Evolutionary conservation across 2,329 filamentous ascomycete genomes (phyloP).

Genomic region (Chrysoporthe deuterocubensis): DNA sequence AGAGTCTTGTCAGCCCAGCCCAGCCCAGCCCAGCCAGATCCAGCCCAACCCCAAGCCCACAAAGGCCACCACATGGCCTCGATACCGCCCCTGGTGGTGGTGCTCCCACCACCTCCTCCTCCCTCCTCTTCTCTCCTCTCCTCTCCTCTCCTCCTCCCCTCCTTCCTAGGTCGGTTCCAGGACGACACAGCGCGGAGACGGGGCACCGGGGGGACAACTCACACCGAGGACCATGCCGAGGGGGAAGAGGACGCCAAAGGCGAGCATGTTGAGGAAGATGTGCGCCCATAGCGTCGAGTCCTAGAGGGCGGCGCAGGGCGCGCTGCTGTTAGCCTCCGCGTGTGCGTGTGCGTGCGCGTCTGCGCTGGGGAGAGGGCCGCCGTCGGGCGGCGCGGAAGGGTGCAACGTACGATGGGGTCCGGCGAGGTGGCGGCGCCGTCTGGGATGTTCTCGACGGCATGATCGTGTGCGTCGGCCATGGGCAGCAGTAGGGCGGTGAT

Average conservation of each 20-base stretch:
- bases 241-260: constrained; percentile 92
- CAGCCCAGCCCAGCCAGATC: not conserved
- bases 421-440: constrained; percentile 71
- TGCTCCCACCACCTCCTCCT: not conserved
- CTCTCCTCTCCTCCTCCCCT: not conserved
- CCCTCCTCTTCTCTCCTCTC: not conserved
- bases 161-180: not conserved
- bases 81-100: not conserved
- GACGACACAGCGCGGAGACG: not conserved
- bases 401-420: constrained; percentile 69
- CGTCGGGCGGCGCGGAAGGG: not conserved
- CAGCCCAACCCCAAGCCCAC: not conserved
- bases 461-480: constrained; percentile 49
- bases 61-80: too few relatives aligned
- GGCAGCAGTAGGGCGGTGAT: constrained; percentile 22
- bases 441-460: constrained; percentile 60
- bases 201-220: constrained; percentile 42
- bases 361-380: not conserved
- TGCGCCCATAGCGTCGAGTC: constrained; percentile 92
- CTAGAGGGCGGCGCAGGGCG: constrained; percentile 40
- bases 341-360: not conserved
- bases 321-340: not conserved
- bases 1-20: constrained; percentile 1
- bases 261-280: constrained; percentile 83
- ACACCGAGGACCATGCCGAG: constrained; percentile 94